Evolutionary conservation across 805 yeast species (phyloP).

Genomic region (Pichia rugopelliculosa): DNA sequence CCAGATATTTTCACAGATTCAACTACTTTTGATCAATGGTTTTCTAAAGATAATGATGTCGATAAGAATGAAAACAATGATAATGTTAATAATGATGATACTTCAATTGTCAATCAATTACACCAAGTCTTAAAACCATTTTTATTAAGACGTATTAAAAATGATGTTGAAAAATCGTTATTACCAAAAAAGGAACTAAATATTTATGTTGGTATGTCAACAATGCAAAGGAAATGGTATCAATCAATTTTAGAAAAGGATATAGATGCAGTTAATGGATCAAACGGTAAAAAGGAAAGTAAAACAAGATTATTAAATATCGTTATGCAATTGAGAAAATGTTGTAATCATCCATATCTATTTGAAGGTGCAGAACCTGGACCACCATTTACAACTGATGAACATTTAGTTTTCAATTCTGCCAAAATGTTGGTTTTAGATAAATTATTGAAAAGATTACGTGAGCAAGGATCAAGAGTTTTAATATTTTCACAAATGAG

Average conservation of each 20-base stretch:
- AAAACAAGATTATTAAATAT: constrained; percentile 71
- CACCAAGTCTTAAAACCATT: constrained; percentile 75
- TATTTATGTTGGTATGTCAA: constrained; percentile 65
- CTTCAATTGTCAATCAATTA: constrained; percentile 49
- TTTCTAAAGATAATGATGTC: constrained; percentile 35
- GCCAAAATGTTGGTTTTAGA: constrained; percentile 69
- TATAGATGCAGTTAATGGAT: constrained; percentile 80
- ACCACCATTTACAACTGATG: constrained; percentile 82
- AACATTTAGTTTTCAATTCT: constrained; percentile 67
- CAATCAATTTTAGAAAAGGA: constrained; percentile 71
- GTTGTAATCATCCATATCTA: constrained; percentile 79
- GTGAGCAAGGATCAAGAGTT: constrained; percentile 68
- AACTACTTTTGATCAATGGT: constrained; percentile 72
- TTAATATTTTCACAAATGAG: constrained; percentile 81
- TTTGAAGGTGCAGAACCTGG: constrained; percentile 90
- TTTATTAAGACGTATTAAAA: constrained; percentile 64
- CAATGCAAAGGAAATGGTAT: constrained; percentile 77
- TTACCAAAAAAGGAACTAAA: constrained; percentile 71
- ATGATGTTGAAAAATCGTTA: constrained; percentile 74
- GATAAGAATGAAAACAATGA: constrained; percentile 28
- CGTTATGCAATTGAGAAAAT: constrained; percentile 79
- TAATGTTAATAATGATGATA: neutral
- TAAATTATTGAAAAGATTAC: constrained; percentile 51
- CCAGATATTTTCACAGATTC: constrained; percentile 76
- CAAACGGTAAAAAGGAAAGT: constrained; percentile 64